A percentile compares a stretch with the other conserved stretches of the same genome.
Conservation (phyloP, 768 basidiomycete genomes). For the Postia placenta region DNA sequence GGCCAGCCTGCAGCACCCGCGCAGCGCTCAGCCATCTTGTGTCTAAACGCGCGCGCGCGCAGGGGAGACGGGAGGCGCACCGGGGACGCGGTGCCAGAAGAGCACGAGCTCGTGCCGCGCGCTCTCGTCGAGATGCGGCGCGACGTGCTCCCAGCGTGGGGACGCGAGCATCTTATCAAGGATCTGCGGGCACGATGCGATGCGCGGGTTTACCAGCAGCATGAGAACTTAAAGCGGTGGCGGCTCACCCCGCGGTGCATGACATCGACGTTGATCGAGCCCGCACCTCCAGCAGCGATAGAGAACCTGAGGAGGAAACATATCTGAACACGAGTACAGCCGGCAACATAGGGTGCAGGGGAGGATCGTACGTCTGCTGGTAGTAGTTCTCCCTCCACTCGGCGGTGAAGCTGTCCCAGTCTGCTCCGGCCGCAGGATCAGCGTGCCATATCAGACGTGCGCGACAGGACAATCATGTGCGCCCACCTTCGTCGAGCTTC, state of each 20-base stretch:
- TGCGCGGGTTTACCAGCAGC: not conserved
- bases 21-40: too few species aligned
- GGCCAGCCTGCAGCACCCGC: constrained; percentile 57
- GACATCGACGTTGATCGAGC: constrained; percentile 45
- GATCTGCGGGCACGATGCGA: constrained; percentile 31
- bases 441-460: not conserved
- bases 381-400: constrained; percentile 55
- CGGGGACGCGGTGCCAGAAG: constrained; percentile 56
- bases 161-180: constrained; percentile 48
- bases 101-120: constrained; percentile 40
- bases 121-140: constrained; percentile 34
- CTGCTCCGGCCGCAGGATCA: too few species aligned
- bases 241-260: constrained; percentile 51
- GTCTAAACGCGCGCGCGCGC: too few species aligned
- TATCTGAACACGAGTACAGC: not conserved
- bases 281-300: constrained; percentile 40
- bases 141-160: constrained; percentile 46
- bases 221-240: not conserved
- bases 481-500: constrained; percentile 6
- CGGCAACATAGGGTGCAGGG: not conserved
- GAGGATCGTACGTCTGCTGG: constrained; percentile 35
- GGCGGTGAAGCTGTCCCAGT: constrained; percentile 45
- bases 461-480: too few species aligned
- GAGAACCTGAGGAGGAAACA: constrained; percentile 5
- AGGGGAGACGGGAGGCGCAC: too few species aligned